phyloP scores from a whole-genome alignment of 441 rosid genomes.

The Syzygium malaccense region DNA sequence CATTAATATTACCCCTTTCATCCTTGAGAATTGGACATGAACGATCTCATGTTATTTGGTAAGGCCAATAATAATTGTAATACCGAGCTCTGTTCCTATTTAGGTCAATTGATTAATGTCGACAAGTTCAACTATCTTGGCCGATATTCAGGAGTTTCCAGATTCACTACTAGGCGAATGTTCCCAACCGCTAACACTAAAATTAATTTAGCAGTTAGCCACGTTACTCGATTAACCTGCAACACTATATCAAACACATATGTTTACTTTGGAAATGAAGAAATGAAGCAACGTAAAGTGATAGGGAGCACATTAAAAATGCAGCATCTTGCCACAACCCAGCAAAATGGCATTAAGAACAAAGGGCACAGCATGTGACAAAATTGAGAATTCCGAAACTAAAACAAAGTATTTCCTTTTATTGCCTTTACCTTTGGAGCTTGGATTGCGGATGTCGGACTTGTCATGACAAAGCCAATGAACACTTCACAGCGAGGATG shows the following conservation, averaged over 20 bases:
- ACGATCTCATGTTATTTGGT: not conserved
- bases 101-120: not conserved
- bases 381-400: not conserved
- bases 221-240: not conserved
- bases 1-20: not conserved
- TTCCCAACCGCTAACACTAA: not conserved
- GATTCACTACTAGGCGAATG: not conserved
- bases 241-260: not conserved
- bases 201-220: not conserved
- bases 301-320: not conserved
- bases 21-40: not conserved
- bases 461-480: not conserved
- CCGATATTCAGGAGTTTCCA: not conserved
- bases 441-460: not conserved
- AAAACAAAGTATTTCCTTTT: rapidly evolving
- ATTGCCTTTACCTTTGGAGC: not conserved
- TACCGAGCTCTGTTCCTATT: not conserved
- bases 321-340: not conserved
- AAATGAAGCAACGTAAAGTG: not conserved
- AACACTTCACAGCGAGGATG: rapidly evolving
- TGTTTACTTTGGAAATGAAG: not conserved
- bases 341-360: not conserved
- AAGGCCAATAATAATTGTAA: not conserved
- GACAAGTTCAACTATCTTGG: not conserved
- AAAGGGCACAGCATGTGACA: not conserved